Base-by-base conservation (phyloP, 179 eudicot genomes). In the Sideroxylon spinosum region DNA sequence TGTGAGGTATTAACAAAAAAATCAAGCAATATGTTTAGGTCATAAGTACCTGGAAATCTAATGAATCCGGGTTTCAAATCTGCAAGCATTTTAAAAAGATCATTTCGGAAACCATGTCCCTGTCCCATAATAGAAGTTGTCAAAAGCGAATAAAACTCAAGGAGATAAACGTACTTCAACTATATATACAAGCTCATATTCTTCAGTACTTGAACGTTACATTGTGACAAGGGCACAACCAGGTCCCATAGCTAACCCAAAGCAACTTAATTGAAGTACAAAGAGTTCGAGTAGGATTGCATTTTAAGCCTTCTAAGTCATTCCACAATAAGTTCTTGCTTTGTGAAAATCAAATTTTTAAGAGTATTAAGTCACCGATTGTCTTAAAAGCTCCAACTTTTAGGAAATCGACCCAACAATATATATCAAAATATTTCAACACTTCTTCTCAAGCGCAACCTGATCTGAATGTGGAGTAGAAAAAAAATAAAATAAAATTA, bases 21-120 rank as follows among this genome's bases (percentile, higher is more conserved):
- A 23, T 32, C 26, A 62, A 12, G 28, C 29, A 50, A 13, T 3
- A 52, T 2, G 7, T 37, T 16, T 13, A 3, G 28, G 28, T 52
- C 8, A 50, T 19, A 13, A 64, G 75, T 86, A 93, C 99, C 99
- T 82, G 99, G 99, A 84, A 95, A 95, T 89, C 99, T 92, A 72
- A 95, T 60, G 80, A 95, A 95, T 69, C 86, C 81, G 9, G 99
- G 99, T 83, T 88, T 90, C 87, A 95, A 78, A 83, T 78, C 87
- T 78, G 86, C 84, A 77, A 95, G 78, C 98, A 89, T 91, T 71
- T 86, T 81, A 85, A 84, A 84, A 73, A 95, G 97, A 76, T 95
- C 98, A 55, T 87, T 85, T 32, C 97, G 91, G 81, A 95, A 95
- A 79, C 98, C 98, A 81, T 95, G 98, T 65, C 97, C 99, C 98